These are phyloP conservation scores for Purpureocillium takamizusanense DNA, from an alignment of 2,329 filamentous ascomycete genomes.

Conservation along the genomic window DNA sequence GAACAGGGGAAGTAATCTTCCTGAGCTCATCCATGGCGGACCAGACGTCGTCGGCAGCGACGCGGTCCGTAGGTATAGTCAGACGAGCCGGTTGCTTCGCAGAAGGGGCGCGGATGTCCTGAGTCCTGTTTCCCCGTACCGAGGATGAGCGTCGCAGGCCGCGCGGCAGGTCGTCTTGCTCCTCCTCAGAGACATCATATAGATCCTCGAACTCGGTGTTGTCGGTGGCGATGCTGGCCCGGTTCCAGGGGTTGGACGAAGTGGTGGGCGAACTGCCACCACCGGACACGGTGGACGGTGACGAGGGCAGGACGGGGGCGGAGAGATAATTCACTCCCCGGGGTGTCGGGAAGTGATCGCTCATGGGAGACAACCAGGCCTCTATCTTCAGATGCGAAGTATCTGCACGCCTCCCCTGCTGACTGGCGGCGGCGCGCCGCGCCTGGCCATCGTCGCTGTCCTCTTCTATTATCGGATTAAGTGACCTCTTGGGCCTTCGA, in stretches of 20 bases:
- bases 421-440: slow-evolving; percentile 10
- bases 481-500: slow-evolving; percentile 40
- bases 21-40: slow-evolving; percentile 35
- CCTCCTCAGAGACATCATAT: slow-evolving; percentile 79
- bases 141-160: slow-evolving; percentile 16
- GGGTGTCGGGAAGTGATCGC: slow-evolving; percentile 64
- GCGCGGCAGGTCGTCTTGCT: slow-evolving; percentile 32
- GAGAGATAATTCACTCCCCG: slow-evolving; percentile 56
- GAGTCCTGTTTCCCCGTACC: slow-evolving; percentile 25
- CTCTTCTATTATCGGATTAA: slow-evolving; percentile 61
- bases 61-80: slow-evolving; percentile 37
- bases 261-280: slow-evolving; percentile 45
- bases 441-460: slow-evolving; percentile 30
- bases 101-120: slow-evolving; percentile 27
- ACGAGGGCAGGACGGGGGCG: slow-evolving; percentile 52
- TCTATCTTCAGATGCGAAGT: slow-evolving; percentile 41
- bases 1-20: slow-evolving; percentile 47
- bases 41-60: slow-evolving; percentile 28
- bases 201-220: slow-evolving; percentile 75
- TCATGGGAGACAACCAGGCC: slow-evolving; percentile 50
- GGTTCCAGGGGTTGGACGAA: slow-evolving; percentile 53
- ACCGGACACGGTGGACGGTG: slow-evolving; percentile 45
- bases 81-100: slow-evolving; percentile 32
- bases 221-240: slow-evolving; percentile 53
- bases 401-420: slow-evolving; percentile 17